phyloP scores from a whole-genome alignment of 495 filamentous ascomycete species.

The Glutinoglossum americanum region DNA sequence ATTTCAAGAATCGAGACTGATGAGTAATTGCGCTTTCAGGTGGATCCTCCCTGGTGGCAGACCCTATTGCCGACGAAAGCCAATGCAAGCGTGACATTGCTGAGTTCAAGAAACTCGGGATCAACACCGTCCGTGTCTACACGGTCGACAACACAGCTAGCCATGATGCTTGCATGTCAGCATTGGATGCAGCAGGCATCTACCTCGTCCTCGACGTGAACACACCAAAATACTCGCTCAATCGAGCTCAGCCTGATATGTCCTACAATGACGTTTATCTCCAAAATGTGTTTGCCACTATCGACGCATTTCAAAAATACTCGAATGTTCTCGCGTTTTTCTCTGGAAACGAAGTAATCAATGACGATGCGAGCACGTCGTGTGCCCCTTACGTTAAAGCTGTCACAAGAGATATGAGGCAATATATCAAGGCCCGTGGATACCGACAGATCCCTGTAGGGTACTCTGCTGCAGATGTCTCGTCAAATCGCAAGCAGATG shows the following conservation, averaged over 20 bases:
- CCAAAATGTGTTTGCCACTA: slow-evolving; percentile 80
- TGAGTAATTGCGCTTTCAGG: slow-evolving; percentile 14
- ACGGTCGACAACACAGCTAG: slow-evolving; percentile 22
- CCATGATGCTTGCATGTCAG: slow-evolving; percentile 15
- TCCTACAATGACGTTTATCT: slow-evolving; percentile 90
- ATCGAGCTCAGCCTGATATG: slow-evolving; percentile 45
- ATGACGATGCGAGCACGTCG: slow-evolving; percentile 50
- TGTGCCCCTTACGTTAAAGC: slow-evolving; percentile 83
- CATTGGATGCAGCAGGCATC: slow-evolving; percentile 13
- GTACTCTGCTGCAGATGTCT: slow-evolving; percentile 77
- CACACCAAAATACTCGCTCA: slow-evolving; percentile 60
- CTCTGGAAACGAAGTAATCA: slow-evolving; percentile 93
- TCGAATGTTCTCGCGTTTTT: slow-evolving; percentile 86
- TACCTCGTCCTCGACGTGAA: slow-evolving; percentile 31
- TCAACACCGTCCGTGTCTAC: slow-evolving; percentile 27
- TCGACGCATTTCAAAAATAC: slow-evolving; percentile 75
- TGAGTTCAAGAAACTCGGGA: slow-evolving; percentile 26
- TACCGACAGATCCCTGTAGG: slow-evolving; percentile 73
- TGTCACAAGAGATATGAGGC: slow-evolving; percentile 73
- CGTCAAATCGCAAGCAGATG: slow-evolving; percentile 71
- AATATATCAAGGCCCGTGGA: slow-evolving; percentile 54
- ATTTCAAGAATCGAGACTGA: background rate
- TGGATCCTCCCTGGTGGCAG: slow-evolving; percentile 52
- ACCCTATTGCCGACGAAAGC: slow-evolving; percentile 54
- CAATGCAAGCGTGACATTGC: slow-evolving; percentile 66